Percentiles rank a stretch among this genome's conserved stretches.
Evolutionary conservation across 2,329 filamentous ascomycete genomes (phyloP).

Genomic region (Arthrobotrys entomopaga): DNA sequence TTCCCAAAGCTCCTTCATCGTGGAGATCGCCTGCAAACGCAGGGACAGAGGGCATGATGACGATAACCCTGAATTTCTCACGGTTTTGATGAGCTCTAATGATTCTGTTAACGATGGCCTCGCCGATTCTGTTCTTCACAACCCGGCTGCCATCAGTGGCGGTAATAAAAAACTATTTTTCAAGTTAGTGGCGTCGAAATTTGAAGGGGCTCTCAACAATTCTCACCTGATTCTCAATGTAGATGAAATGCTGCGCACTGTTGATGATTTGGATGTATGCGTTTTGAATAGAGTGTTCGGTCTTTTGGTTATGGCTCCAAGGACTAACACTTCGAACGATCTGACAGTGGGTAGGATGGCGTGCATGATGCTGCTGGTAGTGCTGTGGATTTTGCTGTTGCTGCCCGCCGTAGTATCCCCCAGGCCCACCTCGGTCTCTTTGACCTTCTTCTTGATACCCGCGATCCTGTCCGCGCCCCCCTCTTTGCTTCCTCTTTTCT

Average conservation of each 20-base stretch:
- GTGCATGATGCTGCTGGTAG: slow-evolving; percentile 57
- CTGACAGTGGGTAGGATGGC: slow-evolving; percentile 67
- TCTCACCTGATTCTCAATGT: slow-evolving; percentile 77
- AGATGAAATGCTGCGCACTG: slow-evolving; percentile 77
- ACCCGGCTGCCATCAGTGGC: slow-evolving; percentile 78
- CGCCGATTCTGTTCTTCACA: slow-evolving; percentile 80
- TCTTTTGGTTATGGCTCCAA: slow-evolving; percentile 70
- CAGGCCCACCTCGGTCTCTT: slow-evolving; percentile 13
- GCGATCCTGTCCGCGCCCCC: slow-evolving; percentile 6
- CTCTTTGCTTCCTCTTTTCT: slow-evolving; percentile 3
- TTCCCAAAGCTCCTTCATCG: slow-evolving; percentile 76
- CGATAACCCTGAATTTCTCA: slow-evolving; percentile 77
- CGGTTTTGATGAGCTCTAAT: slow-evolving; percentile 73
- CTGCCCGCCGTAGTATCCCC: slow-evolving; percentile 29
- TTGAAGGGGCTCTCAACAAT: too few relatives aligned
- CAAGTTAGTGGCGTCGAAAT: slow-evolving; percentile 42
- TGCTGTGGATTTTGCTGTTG: slow-evolving; percentile 12
- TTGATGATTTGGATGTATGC: slow-evolving; percentile 80
- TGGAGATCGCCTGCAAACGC: slow-evolving; percentile 84
- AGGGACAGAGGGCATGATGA: slow-evolving; percentile 81
- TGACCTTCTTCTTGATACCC: slow-evolving; percentile 19
- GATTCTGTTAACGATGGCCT: slow-evolving; percentile 80
- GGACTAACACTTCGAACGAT: slow-evolving; percentile 65
- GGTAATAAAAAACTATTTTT: slow-evolving; percentile 82
- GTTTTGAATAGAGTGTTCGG: slow-evolving; percentile 84